Evolutionary conservation across 1,284 basidiomycete species (phyloP).

Genomic region (Melampsora occidentalis): DNA sequence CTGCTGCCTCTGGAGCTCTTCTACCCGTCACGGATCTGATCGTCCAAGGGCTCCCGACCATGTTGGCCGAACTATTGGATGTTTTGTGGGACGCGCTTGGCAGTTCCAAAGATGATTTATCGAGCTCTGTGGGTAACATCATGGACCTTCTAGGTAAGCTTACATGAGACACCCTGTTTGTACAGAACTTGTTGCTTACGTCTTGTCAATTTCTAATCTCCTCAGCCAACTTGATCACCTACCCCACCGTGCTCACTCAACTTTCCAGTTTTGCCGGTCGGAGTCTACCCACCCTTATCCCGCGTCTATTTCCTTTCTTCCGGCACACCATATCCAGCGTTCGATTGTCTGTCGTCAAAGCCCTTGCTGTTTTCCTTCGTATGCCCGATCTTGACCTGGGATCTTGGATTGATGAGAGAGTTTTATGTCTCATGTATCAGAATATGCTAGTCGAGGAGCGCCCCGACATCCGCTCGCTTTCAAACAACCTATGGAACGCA

Average conservation of each 20-base stretch:
- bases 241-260: conserved; percentile 72
- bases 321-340: conserved; percentile 94
- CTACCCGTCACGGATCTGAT: conserved; percentile 78
- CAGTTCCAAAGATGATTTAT: conserved; percentile 93
- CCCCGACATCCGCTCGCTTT: conserved; percentile 74
- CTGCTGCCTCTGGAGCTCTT: conserved; percentile 88
- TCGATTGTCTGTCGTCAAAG: conserved; percentile 86
- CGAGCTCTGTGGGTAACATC: conserved; percentile 91
- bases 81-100: conserved; percentile 88
- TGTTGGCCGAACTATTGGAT: conserved; percentile 66
- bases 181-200: conserved; percentile 16
- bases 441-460: conserved; percentile 93
- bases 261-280: conserved; percentile 67
- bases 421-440: conserved; percentile 84
- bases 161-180: conserved; percentile 13
- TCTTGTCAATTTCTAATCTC: conserved; percentile 31
- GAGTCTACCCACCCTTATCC: conserved; percentile 74
- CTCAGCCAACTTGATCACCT: conserved; percentile 74
- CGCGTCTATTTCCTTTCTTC: conserved; percentile 91
- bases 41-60: conserved; percentile 67
- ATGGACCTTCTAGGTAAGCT: conserved; percentile 86
- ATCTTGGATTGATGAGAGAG: conserved; percentile 75
- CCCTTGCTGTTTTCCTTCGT: conserved; percentile 78
- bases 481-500: conserved; percentile 73
- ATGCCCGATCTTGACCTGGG: conserved; percentile 67